Evolutionary conservation across 805 yeast species (phyloP).

Genomic region (Nakazawaea pomicola): DNA sequence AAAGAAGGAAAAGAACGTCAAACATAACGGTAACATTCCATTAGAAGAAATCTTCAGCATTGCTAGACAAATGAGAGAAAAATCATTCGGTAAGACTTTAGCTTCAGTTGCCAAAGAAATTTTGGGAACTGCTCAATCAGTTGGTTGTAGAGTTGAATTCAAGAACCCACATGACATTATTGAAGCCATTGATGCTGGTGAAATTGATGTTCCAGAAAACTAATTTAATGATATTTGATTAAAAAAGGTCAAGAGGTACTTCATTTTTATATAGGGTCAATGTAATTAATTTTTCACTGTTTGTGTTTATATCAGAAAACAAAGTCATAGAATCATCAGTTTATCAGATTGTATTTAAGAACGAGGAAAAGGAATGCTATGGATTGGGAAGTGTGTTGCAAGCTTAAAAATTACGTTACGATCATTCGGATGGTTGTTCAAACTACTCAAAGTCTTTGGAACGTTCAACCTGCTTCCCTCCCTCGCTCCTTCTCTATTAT

Average conservation of each 20-base stretch:
- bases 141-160: slow-evolving; percentile 99
- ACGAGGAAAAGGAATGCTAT: too few relatives aligned
- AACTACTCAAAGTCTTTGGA: too few relatives aligned
- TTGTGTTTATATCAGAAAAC: slow-evolving; percentile 2
- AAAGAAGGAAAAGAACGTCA: slow-evolving; percentile 99
- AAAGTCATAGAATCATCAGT: not conserved
- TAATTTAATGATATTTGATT: slow-evolving; percentile 26
- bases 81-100: slow-evolving; percentile 96
- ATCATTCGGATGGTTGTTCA: too few relatives aligned
- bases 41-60: slow-evolving; percentile 94
- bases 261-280: slow-evolving; percentile 20
- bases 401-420: too few relatives aligned
- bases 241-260: slow-evolving; percentile 13
- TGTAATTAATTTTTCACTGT: slow-evolving; percentile 13
- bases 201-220: slow-evolving; percentile 87
- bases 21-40: slow-evolving; percentile 98
- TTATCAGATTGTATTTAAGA: not conserved
- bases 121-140: slow-evolving; percentile 99
- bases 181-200: slow-evolving; percentile 98
- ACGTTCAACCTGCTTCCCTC: too few relatives aligned
- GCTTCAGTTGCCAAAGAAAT: slow-evolving; percentile 98
- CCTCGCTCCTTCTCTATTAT: too few relatives aligned
- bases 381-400: too few relatives aligned
- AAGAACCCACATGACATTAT: slow-evolving; percentile 99
- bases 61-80: slow-evolving; percentile 96